Conservation (phyloP, 73 alveolate genomes). For the Urostyla sp. region DNA sequence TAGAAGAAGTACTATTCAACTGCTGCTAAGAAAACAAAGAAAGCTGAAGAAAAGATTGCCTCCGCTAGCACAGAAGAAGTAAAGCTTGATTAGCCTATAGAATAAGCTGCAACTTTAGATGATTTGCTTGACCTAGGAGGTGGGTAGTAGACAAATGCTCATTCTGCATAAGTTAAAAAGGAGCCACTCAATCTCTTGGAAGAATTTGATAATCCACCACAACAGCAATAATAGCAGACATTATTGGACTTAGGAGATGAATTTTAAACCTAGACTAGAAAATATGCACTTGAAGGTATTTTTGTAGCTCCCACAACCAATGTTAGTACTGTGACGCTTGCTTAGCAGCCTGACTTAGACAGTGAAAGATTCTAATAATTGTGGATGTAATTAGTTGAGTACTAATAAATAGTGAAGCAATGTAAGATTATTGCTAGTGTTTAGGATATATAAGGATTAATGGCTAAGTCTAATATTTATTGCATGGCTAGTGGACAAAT, state of each 20-base stretch:
- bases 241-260: too few species aligned
- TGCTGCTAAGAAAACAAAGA: slow-evolving; percentile 26
- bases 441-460: slow-evolving; percentile 44
- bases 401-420: not conserved
- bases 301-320: not conserved
- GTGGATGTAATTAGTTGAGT: slow-evolving; percentile 61
- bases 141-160: not conserved
- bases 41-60: slow-evolving; percentile 36
- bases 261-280: too few species aligned
- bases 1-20: slow-evolving; percentile 53
- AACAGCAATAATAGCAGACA: too few species aligned
- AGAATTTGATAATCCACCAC: too few species aligned
- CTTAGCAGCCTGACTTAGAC: slow-evolving; percentile 41
- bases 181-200: too few species aligned
- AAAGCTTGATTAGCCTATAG: not conserved
- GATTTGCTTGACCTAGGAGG: slow-evolving; percentile 42
- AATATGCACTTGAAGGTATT: slow-evolving; percentile 28
- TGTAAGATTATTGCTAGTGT: too few species aligned
- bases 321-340: not conserved
- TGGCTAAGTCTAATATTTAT: slow-evolving; percentile 39
- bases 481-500: slow-evolving; percentile 74
- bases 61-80: slow-evolving; percentile 4
- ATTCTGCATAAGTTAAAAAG: too few species aligned
- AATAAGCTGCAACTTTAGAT: slow-evolving; percentile 24
- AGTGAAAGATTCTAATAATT: slow-evolving; percentile 48